Percentiles rank a stretch among this genome's conserved stretches.
Evolutionary conservation across 2,329 filamentous ascomycete genomes (phyloP).

Genomic region (Cercospora berteroae): DNA sequence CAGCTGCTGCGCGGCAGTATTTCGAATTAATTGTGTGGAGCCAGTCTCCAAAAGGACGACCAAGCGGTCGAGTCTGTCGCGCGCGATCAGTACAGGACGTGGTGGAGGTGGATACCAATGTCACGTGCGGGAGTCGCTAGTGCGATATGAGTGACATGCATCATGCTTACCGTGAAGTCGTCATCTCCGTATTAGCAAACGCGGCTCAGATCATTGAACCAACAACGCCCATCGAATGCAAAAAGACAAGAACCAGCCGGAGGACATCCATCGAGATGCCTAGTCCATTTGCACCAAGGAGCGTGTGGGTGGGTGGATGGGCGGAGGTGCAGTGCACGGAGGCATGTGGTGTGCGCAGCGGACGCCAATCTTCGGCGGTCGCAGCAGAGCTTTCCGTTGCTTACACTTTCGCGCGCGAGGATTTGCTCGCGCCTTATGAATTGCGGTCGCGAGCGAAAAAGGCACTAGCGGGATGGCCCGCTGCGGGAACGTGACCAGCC

Average conservation of each 20-base stretch:
- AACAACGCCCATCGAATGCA: conserved; percentile 4
- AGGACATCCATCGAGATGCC: conserved; percentile 12
- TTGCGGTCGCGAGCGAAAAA: background rate
- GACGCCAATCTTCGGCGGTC: background rate
- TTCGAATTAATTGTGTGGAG: conserved; percentile 91
- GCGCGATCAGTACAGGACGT: conserved; percentile 4
- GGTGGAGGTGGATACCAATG: background rate
- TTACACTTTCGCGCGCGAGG: background rate
- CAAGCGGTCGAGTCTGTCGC: conserved; percentile 41
- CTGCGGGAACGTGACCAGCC: background rate
- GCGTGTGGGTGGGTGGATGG: background rate
- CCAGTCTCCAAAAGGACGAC: conserved; percentile 91
- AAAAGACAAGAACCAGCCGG: background rate
- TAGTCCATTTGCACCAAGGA: background rate
- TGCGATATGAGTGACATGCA: conserved; percentile 13
- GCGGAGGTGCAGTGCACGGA: background rate
- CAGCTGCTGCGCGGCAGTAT: conserved; percentile 93
- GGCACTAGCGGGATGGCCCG: background rate
- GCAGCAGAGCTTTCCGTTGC: conserved; percentile 1
- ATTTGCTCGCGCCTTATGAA: background rate
- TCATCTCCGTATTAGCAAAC: conserved; percentile 6
- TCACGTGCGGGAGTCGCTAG: conserved; percentile 8
- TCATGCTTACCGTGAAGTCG: conserved; percentile 15
- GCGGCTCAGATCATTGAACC: background rate
- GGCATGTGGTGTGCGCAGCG: conserved; percentile 5